Evolutionary conservation across 306 rosid genomes (phyloP).

Genomic region (Trichosanthes cucumerina): DNA sequence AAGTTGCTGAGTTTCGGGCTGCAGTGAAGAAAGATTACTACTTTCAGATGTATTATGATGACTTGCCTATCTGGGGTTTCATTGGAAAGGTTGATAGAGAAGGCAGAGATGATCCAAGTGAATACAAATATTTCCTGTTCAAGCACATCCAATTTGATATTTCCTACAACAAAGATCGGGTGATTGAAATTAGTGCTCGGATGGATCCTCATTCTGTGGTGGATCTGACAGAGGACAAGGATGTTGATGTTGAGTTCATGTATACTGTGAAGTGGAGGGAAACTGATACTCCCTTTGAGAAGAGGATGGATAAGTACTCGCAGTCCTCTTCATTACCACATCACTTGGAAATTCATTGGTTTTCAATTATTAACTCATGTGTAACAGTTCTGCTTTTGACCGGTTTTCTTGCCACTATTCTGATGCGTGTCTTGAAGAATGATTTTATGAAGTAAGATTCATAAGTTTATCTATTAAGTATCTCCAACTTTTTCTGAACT

Average conservation of each 20-base stretch:
- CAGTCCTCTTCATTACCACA: slow-evolving; percentile 93
- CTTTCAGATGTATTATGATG: slow-evolving; percentile 94
- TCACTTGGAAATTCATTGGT: slow-evolving; percentile 97
- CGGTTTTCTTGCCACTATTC: slow-evolving; percentile 93
- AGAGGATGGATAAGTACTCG: slow-evolving; percentile 92
- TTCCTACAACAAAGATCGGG: slow-evolving; percentile 72
- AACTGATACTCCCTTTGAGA: slow-evolving; percentile 67
- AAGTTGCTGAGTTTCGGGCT: slow-evolving; percentile 52
- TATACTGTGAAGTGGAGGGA: slow-evolving; percentile 86
- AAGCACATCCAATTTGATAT: slow-evolving; percentile 85
- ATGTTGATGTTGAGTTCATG: slow-evolving; percentile 62
- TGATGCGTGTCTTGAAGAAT: slow-evolving; percentile 95
- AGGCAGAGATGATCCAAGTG: slow-evolving; percentile 70
- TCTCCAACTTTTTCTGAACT: not conserved
- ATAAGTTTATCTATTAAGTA: slow-evolving; percentile 2
- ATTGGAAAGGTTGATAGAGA: slow-evolving; percentile 87
- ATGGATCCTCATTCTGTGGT: slow-evolving; percentile 89
- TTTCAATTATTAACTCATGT: slow-evolving; percentile 91
- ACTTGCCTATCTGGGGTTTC: slow-evolving; percentile 93
- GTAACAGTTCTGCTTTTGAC: slow-evolving; percentile 96
- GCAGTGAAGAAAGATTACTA: slow-evolving; percentile 89
- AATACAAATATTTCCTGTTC: slow-evolving; percentile 69
- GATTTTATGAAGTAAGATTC: slow-evolving; percentile 88
- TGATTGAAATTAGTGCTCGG: slow-evolving; percentile 64
- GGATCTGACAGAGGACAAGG: slow-evolving; percentile 87